Percentiles rank a stretch among this genome's conserved stretches.
Conservation (phyloP, 78 protist genomes). For the Dictyostelium firmibasis region DNA sequence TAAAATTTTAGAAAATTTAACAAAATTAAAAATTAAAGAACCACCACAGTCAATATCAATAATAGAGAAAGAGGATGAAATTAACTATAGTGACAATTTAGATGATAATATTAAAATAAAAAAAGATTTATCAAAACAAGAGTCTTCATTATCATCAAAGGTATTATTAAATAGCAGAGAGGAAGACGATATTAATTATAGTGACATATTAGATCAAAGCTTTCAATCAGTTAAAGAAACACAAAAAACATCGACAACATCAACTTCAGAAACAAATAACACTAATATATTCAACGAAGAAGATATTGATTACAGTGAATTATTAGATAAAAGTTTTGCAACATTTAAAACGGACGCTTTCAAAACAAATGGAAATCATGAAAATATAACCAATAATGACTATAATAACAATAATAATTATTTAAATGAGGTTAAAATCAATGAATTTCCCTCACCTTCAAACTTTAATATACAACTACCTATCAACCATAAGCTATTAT, state of each 20-base stretch:
- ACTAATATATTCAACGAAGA: not conserved
- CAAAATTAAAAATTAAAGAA: not conserved
- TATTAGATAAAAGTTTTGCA: not conserved
- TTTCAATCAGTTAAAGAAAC: not conserved
- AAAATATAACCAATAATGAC: not conserved
- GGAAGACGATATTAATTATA: not conserved
- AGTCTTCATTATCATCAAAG: not conserved
- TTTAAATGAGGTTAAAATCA: not conserved
- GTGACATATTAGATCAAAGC: not conserved
- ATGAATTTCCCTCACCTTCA: constrained; percentile 22
- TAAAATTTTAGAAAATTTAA: not conserved
- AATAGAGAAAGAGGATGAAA: not conserved
- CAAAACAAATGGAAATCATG: not conserved
- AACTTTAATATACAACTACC: not conserved
- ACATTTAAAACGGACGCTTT: not conserved
- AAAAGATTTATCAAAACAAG: not conserved
- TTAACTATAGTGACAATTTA: constrained; percentile 2
- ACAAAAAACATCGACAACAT: not conserved
- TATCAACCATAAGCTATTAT: not conserved
- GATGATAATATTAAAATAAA: not conserved
- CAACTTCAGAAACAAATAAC: not conserved
- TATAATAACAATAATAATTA: too few relatives aligned
- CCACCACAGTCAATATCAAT: not conserved
- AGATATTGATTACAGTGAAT: constrained; percentile 10
- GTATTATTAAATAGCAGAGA: too few relatives aligned